Base-by-base conservation (phyloP, 108 stramenopile genomes). In the Cylindrotheca fusiformis region DNA sequence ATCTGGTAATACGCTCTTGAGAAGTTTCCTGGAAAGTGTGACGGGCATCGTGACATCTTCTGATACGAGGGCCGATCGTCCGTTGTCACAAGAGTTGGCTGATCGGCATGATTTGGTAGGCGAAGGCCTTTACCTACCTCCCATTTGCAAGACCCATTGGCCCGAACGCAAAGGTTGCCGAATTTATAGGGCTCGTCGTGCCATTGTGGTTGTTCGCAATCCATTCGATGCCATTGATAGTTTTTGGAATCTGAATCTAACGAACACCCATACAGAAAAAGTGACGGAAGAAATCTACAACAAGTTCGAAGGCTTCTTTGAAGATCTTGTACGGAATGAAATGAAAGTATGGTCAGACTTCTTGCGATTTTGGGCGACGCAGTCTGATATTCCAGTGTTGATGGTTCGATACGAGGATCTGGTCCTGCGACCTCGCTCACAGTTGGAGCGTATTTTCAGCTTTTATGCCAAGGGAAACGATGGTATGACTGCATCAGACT, bases 191-290 rank as follows among this genome's bases (percentile, higher is more conserved):
- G 79, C 69, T 31, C 55, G 65, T n/a, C 81, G 87, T 6, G 86
- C 67, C 6, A 61, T 90, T 26, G 60, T 99, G 48, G 67, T 99
- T 30, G 83, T 97, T 23, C 81, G 98, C 12, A 99, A 97, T 75
- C 98, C 98, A 2, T 99, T 84, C 63, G 98, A 99, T 89, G 94
- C 96, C 46, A 96, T 97, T 62, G 94, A 96, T 65, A 67, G 71
- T n/a, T 96, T 93, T 59, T 92, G 87, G 87, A 95, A 99, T 80
- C 73, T 99, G 78, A 80, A 80, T 41, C 73, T 91, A 26, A 99
- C 98, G 19, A 96, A 97, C 74, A 95, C 93, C 17, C 98, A 99
- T 56, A 91, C 95, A 21, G 55, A 85, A 55, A 86, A 89, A 24
- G 81, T 93, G 32, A 77, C 76, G 0, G 86, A 92, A 48, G 71